A percentile compares a stretch with the other conserved stretches of the same genome.
Conservation (phyloP, 176 grass and related monocot species). For the Rhipidocladum racemiflorum region DNA sequence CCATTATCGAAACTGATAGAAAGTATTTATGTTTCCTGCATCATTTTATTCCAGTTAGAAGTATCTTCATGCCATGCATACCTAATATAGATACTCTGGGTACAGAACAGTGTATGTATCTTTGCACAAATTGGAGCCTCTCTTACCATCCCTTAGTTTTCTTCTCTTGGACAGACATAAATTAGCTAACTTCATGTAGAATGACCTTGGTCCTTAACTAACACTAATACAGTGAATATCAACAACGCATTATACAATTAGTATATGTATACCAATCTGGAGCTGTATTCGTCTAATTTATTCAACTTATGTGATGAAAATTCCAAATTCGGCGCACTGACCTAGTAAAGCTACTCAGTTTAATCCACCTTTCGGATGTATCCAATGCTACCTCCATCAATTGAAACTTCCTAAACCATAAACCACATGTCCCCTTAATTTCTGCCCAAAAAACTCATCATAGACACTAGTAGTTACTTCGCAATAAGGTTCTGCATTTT, state of each 20-base stretch:
- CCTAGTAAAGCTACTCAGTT: neutral
- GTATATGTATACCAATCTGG: neutral
- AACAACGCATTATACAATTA: neutral
- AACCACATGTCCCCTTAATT: neutral
- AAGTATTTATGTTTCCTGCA: neutral
- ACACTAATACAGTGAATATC: neutral
- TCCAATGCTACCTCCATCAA: neutral
- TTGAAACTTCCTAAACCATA: slow-evolving; percentile 5
- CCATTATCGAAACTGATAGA: neutral
- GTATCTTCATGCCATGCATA: neutral
- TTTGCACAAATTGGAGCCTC: neutral
- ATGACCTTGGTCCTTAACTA: neutral
- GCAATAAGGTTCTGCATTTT: neutral
- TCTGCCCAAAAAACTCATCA: neutral
- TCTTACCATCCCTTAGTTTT: neutral
- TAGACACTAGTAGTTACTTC: neutral
- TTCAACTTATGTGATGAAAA: neutral
- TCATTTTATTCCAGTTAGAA: neutral
- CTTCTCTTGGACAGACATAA: neutral
- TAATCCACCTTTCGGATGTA: neutral
- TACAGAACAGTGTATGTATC: neutral
- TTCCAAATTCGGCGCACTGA: neutral
- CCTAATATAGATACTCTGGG: neutral
- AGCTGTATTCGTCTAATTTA: neutral
- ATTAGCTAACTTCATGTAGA: neutral